Conservation (phyloP, 2,329 filamentous ascomycete genomes). For the Chaetomium olivaceum region DNA sequence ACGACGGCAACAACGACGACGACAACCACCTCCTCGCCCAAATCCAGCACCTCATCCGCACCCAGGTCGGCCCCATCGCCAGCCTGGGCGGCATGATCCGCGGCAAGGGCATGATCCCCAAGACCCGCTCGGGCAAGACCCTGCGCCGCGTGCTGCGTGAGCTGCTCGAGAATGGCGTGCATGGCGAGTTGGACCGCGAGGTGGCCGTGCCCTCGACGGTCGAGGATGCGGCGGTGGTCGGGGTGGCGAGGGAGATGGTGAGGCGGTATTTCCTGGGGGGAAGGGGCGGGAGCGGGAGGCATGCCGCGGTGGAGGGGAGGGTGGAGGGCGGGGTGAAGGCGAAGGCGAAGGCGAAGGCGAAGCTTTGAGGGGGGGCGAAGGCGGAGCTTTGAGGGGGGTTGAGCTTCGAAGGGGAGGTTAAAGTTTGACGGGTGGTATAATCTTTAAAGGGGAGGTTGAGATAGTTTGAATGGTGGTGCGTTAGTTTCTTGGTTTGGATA, state of each 20-base stretch:
- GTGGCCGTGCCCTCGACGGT: constrained; percentile 81
- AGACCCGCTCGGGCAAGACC: constrained; percentile 91
- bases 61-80: constrained; percentile 85
- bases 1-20: constrained; percentile 36
- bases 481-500: background rate
- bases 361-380: constrained; percentile 34
- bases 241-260: constrained; percentile 70
- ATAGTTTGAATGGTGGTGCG: background rate
- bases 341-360: too few species aligned
- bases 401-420: constrained; percentile 31
- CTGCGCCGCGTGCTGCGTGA: constrained; percentile 78
- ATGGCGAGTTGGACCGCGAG: constrained; percentile 69
- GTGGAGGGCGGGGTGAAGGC: too few species aligned
- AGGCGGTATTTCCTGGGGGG: constrained; percentile 72
- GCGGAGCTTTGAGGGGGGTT: constrained; percentile 38
- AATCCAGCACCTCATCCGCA: constrained; percentile 70
- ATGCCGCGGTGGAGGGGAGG: constrained; percentile 47
- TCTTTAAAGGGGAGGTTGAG: background rate
- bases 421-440: constrained; percentile 34
- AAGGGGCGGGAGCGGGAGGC: constrained; percentile 40
- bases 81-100: constrained; percentile 83
- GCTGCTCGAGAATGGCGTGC: constrained; percentile 77
- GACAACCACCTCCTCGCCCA: constrained; percentile 50
- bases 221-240: constrained; percentile 75
- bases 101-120: constrained; percentile 83